Conservation (phyloP, 257 asterid genomes). For the Catharanthus roseus region DNA sequence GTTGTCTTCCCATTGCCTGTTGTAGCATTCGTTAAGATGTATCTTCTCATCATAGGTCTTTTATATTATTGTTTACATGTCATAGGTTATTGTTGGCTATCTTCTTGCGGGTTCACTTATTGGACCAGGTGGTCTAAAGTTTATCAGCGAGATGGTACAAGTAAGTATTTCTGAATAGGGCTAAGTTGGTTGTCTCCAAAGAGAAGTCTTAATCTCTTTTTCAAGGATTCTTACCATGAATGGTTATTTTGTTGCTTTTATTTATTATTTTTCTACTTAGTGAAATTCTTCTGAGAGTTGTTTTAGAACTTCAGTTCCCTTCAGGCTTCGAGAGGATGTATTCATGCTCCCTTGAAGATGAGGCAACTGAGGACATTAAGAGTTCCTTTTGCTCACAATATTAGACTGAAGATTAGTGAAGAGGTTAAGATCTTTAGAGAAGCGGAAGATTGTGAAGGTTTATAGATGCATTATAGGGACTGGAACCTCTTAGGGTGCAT, state of each 20-base stretch:
- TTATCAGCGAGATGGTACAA: conserved; percentile 93
- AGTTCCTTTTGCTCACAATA: neutral
- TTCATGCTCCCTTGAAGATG: neutral
- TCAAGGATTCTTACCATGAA: neutral
- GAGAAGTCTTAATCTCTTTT: neutral
- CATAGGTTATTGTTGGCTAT: conserved; percentile 87
- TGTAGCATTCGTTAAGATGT: conserved; percentile 1
- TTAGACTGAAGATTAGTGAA: neutral
- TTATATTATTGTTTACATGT: conserved; percentile 20
- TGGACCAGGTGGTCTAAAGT: conserved; percentile 96
- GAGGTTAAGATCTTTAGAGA: neutral
- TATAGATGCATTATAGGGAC: no score
- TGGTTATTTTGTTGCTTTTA: neutral
- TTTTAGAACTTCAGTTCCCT: neutral
- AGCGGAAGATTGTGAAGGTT: neutral
- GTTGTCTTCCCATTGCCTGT: conserved; percentile 15
- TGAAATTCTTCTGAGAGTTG: neutral
- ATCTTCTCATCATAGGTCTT: conserved; percentile 2
- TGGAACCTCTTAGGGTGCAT: no score
- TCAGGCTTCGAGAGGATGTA: neutral
- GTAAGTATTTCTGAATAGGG: conserved; percentile 26
- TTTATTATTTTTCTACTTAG: neutral
- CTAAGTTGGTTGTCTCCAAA: neutral
- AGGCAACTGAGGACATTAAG: conserved; percentile 1
- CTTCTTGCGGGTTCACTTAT: conserved; percentile 92